Evolutionary conservation across 2,329 filamentous ascomycete genomes (phyloP).

Genomic region (Alternaria sp.): DNA sequence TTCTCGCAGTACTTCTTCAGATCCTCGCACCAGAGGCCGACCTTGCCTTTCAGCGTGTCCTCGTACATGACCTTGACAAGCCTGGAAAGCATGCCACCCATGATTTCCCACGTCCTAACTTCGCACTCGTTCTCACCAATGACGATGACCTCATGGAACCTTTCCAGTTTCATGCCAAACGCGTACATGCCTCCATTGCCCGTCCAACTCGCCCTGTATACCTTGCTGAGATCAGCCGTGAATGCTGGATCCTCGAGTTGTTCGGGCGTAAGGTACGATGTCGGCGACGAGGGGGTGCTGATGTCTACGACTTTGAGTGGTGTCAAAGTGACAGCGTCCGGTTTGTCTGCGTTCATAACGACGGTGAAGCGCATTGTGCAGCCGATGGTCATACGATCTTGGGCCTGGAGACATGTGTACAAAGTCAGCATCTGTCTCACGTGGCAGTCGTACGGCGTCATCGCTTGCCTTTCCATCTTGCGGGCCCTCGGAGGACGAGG

Average conservation of each 20-base stretch:
- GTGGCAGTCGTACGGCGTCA: background rate
- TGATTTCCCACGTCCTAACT: constrained; percentile 32
- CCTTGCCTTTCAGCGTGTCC: constrained; percentile 25
- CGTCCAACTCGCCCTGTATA: constrained; percentile 33
- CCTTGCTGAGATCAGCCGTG: constrained; percentile 25
- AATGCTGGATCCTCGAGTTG: constrained; percentile 20
- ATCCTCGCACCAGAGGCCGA: constrained; percentile 28
- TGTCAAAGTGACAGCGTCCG: constrained; percentile 17
- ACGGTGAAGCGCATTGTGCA: constrained; percentile 29
- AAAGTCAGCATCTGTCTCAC: background rate
- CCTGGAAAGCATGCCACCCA: constrained; percentile 28
- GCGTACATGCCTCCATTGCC: constrained; percentile 23
- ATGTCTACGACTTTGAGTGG: constrained; percentile 29
- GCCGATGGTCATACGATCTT: constrained; percentile 16
- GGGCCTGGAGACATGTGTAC: background rate
- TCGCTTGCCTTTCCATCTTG: background rate
- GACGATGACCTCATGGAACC: constrained; percentile 33
- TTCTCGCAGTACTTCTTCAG: constrained; percentile 28
- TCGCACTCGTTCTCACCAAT: constrained; percentile 25
- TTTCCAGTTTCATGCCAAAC: constrained; percentile 19
- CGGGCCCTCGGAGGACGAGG: background rate
- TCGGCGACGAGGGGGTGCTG: constrained; percentile 23
- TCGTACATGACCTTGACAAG: constrained; percentile 27
- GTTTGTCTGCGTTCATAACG: constrained; percentile 24
- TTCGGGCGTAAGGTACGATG: constrained; percentile 19